phyloP scores from a whole-genome alignment of 495 filamentous ascomycete species.

The Tuber microsphaerosporum region DNA sequence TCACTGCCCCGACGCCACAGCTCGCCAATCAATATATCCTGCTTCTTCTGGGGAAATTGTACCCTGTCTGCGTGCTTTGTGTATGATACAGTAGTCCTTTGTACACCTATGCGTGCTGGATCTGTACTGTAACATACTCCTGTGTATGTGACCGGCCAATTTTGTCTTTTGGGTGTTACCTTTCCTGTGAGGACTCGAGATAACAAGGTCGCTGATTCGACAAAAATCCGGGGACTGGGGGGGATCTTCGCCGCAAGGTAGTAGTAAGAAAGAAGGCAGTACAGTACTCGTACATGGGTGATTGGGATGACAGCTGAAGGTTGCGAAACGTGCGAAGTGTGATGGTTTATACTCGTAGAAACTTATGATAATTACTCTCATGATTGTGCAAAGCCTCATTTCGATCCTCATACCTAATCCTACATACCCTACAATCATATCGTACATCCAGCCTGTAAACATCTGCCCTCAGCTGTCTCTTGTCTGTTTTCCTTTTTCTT shows the following conservation, averaged over 20 bases:
- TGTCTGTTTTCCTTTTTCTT: not conserved
- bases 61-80: not conserved
- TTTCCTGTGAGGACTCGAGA: not conserved
- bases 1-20: constrained; percentile 21
- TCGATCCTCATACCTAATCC: constrained; percentile 1
- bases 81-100: constrained; percentile 4
- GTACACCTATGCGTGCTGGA: not conserved
- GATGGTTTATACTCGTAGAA: not conserved
- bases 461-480: not conserved
- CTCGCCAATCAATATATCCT: constrained; percentile 4
- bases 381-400: not conserved
- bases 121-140: not conserved
- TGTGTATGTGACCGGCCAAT: not conserved
- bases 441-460: constrained; percentile 1
- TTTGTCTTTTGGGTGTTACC: not conserved
- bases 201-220: not conserved
- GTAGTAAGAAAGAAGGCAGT: not conserved
- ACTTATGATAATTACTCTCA: not conserved
- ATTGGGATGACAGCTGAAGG: not conserved
- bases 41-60: constrained; percentile 15
- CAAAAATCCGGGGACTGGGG: constrained; percentile 1
- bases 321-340: not conserved
- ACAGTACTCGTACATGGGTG: not conserved
- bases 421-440: not conserved
- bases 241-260: constrained; percentile 13